Conservation (phyloP, 305 asterid genomes). For the Lippia alba region DNA sequence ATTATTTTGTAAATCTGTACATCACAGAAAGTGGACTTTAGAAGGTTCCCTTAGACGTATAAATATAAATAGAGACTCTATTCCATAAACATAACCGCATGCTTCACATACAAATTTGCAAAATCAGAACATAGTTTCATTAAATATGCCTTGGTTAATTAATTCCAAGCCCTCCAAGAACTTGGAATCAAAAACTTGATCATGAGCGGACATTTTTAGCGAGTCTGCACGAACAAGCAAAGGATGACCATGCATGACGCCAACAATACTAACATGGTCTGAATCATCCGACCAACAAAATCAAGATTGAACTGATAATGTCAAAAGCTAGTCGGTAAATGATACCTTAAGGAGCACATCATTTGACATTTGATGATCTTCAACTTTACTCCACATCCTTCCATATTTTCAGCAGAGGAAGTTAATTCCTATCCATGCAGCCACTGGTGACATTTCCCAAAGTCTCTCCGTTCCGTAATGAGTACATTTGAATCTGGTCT, state of each 20-base stretch:
- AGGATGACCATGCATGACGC: background rate
- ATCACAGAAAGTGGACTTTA: background rate
- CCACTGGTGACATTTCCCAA: conserved; percentile 18
- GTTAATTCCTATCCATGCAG: conserved; percentile 21
- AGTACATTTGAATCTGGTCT: conserved; percentile 16
- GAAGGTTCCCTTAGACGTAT: background rate
- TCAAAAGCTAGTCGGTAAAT: background rate
- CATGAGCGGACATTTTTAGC: background rate
- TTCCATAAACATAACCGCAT: background rate
- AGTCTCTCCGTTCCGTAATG: conserved; percentile 9
- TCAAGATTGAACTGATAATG: background rate
- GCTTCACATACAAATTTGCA: background rate
- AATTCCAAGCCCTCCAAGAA: conserved; percentile 9
- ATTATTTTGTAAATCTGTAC: background rate
- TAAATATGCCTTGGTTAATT: background rate
- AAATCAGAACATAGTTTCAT: background rate
- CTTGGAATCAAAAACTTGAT: background rate
- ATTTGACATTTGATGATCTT: conserved; percentile 8
- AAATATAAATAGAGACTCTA: background rate
- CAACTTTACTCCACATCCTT: conserved; percentile 24
- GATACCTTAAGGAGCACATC: conserved; percentile 30
- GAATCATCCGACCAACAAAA: background rate
- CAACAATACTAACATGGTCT: background rate
- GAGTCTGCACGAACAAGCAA: conserved; percentile 1
- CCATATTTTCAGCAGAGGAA: background rate